Base-by-base conservation (phyloP, 257 asterid genomes). In the Petunia secreta region DNA sequence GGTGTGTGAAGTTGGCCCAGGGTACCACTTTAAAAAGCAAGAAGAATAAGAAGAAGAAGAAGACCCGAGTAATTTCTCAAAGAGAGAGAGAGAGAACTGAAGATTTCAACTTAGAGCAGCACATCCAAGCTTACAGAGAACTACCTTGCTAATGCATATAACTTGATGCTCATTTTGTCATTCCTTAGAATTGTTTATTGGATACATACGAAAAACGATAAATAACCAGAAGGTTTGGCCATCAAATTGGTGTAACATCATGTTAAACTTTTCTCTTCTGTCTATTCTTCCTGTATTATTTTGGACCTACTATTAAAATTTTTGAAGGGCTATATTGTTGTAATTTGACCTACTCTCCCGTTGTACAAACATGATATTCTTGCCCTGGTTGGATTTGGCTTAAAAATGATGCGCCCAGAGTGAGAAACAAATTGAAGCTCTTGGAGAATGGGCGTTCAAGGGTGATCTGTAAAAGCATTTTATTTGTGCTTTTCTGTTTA, bases 11-110 rank as follows among this genome's bases (percentile, higher is more conserved):
- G 25, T 25, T 25, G 25, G 25, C 25, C 25, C 25, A 25, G 25
- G 25, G 25, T 25, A 25, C 25, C 25, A 25, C 25, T 25, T 25
- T 25, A 25, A 25, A 25, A 25, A 25, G 25, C 25, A 25, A 36
- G 74, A 65, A 38, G 13, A 38, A 2, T 8, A n/a, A 6, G 69
- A 65, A 38, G 73, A 39, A 38, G 16, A n/a, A 9, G 39, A 75
- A 58, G 81, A 90, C 89, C 94, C 82, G 75, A 14, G 75, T 75
- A 25, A 25, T 25, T 25, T 25, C 25, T 25, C 25, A 25, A 25
- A 25, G 25, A 25, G 25, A 25, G 25, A 25, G 25, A 25, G 25
- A 25, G 25, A 25, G 25, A 25, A 25, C 25, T 8, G 53, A 48
- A 48, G 53, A 48, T 48, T 48, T 48, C 53, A 48, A 48, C 53